phyloP scores from a whole-genome alignment of 352 stramenopile genomes.

The Pythium aphanidermatum region DNA sequence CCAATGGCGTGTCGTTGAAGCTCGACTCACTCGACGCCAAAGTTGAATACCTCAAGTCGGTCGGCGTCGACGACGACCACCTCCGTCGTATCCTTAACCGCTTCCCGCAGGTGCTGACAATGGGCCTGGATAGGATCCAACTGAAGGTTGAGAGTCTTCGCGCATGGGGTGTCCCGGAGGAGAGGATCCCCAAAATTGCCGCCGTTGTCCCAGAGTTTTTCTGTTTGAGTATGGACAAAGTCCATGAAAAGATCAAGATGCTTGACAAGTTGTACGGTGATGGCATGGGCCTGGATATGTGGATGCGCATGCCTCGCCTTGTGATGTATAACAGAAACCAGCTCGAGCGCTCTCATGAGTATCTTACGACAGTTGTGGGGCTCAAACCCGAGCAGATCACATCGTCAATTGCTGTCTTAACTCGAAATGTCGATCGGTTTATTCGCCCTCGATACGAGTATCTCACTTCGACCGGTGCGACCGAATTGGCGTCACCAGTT shows the following conservation, averaged over 20 bases:
- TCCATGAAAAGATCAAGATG: slow-evolving; percentile 34
- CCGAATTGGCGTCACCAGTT: slow-evolving; percentile 1
- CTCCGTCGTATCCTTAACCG: slow-evolving; percentile 35
- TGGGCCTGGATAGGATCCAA: slow-evolving; percentile 28
- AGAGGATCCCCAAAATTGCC: slow-evolving; percentile 29
- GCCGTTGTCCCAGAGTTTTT: slow-evolving; percentile 35
- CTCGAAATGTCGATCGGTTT: slow-evolving; percentile 34
- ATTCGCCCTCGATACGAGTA: slow-evolving; percentile 43
- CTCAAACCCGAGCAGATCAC: slow-evolving; percentile 26
- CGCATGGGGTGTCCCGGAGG: slow-evolving; percentile 23
- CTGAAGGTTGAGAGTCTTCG: slow-evolving; percentile 26
- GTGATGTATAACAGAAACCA: slow-evolving; percentile 45
- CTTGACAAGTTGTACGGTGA: slow-evolving; percentile 38
- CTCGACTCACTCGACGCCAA: slow-evolving; percentile 45
- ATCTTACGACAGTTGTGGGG: slow-evolving; percentile 26
- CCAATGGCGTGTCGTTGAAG: slow-evolving; percentile 26
- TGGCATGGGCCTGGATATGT: slow-evolving; percentile 14
- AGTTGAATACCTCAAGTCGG: slow-evolving; percentile 23
- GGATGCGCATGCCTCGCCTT: slow-evolving; percentile 26
- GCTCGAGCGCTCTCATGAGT: slow-evolving; percentile 36
- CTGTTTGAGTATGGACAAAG: slow-evolving; percentile 23
- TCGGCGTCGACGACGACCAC: slow-evolving; percentile 29
- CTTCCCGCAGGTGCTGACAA: slow-evolving; percentile 33
- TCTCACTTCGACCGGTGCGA: slow-evolving; percentile 15
- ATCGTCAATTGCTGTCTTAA: slow-evolving; percentile 27